phyloP scores from a whole-genome alignment of 768 basidiomycete species.

The Hydnum rufescens region DNA sequence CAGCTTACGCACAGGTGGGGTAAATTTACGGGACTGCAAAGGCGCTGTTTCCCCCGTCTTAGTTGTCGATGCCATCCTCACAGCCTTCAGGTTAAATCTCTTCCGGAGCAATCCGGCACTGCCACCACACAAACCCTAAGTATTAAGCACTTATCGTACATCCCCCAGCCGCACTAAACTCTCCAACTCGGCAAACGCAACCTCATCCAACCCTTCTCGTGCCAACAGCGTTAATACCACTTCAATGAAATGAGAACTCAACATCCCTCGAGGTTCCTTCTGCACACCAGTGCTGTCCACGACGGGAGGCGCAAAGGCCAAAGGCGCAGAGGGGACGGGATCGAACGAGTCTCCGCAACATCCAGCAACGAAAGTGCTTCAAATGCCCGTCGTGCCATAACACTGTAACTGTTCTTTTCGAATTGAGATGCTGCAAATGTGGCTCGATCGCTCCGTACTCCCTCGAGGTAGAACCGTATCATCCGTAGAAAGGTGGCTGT shows the following conservation, averaged over 20 bases:
- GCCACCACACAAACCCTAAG: neutral
- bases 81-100: too few species aligned
- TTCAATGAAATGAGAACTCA: slow-evolving; percentile 49
- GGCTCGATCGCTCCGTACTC: slow-evolving; percentile 32
- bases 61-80: too few species aligned
- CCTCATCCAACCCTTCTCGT: slow-evolving; percentile 37
- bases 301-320: slow-evolving; percentile 55
- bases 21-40: too few species aligned
- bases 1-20: too few species aligned
- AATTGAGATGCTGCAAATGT: slow-evolving; percentile 21
- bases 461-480: slow-evolving; percentile 36
- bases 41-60: too few species aligned
- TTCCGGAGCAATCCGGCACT: neutral
- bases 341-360: slow-evolving; percentile 56
- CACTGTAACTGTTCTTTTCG: slow-evolving; percentile 4
- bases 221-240: slow-evolving; percentile 41
- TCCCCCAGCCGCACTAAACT: slow-evolving; percentile 44
- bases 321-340: slow-evolving; percentile 32
- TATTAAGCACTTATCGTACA: neutral
- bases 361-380: slow-evolving; percentile 68
- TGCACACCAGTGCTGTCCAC: slow-evolving; percentile 24
- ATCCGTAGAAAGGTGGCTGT: slow-evolving; percentile 50
- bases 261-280: slow-evolving; percentile 56
- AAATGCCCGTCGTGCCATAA: slow-evolving; percentile 32
- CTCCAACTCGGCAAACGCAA: slow-evolving; percentile 61